Percentiles rank a stretch among this genome's conserved stretches.
These are phyloP conservation scores for Pseudoscleropodium purum DNA, from an alignment of 225 moss, liverwort and hornwort species.

Conservation along the genomic window DNA sequence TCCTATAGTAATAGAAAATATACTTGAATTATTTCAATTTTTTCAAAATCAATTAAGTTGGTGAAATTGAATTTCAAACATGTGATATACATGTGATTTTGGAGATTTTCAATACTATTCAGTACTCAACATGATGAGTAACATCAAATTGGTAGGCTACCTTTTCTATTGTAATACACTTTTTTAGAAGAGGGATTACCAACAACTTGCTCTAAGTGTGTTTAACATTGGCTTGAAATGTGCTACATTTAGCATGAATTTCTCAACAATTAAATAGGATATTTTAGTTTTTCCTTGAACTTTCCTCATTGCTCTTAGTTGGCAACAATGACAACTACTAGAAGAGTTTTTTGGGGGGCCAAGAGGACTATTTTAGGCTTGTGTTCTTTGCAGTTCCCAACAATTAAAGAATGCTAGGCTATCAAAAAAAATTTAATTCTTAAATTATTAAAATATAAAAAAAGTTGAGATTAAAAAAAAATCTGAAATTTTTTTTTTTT, in stretches of 20 bases:
- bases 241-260: not conserved
- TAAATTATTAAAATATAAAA: too few species aligned
- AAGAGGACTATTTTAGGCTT: too few species aligned
- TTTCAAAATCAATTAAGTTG: not conserved
- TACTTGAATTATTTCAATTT: not conserved
- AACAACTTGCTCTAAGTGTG: not conserved
- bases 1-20: too few species aligned
- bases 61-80: too few species aligned
- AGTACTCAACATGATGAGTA: rapidly evolving
- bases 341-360: too few species aligned
- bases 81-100: too few species aligned
- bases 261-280: not conserved
- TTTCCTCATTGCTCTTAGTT: not conserved
- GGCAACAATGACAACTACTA: not conserved
- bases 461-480: too few species aligned
- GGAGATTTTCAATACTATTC: not conserved
- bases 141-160: too few species aligned
- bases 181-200: rapidly evolving
- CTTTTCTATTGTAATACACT: not conserved
- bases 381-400: too few species aligned
- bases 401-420: too few species aligned
- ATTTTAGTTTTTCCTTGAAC: not conserved
- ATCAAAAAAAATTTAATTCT: too few species aligned
- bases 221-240: not conserved
- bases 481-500: too few species aligned